Conservation (phyloP, 2,329 filamentous ascomycete species). For the Aspergillus versicolor region DNA sequence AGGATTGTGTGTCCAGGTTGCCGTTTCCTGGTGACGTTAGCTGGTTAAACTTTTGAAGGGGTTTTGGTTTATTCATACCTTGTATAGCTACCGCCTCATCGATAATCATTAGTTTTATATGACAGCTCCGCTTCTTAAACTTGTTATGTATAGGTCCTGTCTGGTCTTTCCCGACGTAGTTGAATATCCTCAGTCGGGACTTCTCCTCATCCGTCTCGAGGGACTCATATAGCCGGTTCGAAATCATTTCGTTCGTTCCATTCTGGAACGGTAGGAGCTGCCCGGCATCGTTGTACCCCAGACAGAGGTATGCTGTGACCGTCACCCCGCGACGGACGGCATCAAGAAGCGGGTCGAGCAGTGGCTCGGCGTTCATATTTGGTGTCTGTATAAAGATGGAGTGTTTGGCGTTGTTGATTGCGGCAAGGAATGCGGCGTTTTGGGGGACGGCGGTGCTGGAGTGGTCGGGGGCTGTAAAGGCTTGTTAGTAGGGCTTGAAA, state of each 20-base stretch:
- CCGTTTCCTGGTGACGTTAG: slow-evolving; percentile 55
- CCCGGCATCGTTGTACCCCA: slow-evolving; percentile 77
- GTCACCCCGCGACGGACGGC: slow-evolving; percentile 67
- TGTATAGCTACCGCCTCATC: slow-evolving; percentile 69
- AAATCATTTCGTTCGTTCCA: slow-evolving; percentile 72
- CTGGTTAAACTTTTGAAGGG: not conserved
- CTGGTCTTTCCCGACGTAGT: slow-evolving; percentile 75
- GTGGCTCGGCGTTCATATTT: slow-evolving; percentile 69
- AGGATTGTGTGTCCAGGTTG: slow-evolving; percentile 78
- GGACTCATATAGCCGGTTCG: slow-evolving; percentile 57
- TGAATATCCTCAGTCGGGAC: slow-evolving; percentile 59
- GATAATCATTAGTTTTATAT: slow-evolving; percentile 75
- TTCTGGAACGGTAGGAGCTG: slow-evolving; percentile 74
- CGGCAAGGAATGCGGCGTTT: slow-evolving; percentile 72
- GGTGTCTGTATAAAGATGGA: slow-evolving; percentile 77
- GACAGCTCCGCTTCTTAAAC: slow-evolving; percentile 67
- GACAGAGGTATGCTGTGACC: slow-evolving; percentile 69
- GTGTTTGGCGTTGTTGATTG: slow-evolving; percentile 62
- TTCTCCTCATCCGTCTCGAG: slow-evolving; percentile 55
- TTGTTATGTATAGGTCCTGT: slow-evolving; percentile 64
- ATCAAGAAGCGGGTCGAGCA: slow-evolving; percentile 62
- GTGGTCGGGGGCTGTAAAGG: slow-evolving; percentile 53
- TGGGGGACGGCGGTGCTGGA: slow-evolving; percentile 65
- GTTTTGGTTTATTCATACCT: slow-evolving; percentile 33
- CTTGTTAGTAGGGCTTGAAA: not conserved